Conservation (phyloP, 1,139 yeast genomes). For the Meyerozyma carpophila region DNA sequence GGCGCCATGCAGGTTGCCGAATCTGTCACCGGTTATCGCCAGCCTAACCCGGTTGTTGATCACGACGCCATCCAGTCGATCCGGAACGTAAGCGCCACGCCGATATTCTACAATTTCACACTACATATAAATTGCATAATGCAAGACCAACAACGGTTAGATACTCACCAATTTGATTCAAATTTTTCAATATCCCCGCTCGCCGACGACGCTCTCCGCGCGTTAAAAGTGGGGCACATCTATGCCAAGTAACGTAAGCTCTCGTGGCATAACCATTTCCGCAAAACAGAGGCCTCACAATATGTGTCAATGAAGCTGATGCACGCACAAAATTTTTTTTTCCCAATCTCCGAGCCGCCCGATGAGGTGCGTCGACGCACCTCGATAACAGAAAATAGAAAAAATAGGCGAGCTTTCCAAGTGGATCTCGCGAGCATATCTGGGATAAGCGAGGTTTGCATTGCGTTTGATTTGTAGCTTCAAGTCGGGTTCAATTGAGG, state of each 20-base stretch:
- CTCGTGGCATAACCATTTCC: slow-evolving; percentile 1
- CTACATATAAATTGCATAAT: no score
- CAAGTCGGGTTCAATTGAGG: no score
- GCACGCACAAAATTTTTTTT: neutral
- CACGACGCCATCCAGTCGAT: neutral
- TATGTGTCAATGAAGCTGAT: neutral
- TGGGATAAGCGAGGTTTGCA: no score
- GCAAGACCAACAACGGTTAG: no score
- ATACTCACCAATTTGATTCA: neutral
- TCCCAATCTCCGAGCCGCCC: neutral
- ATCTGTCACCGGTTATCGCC: neutral
- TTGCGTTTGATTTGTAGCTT: no score
- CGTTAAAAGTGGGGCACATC: neutral
- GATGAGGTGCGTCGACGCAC: neutral
- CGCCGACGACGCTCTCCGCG: neutral
- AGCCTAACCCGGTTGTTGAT: neutral
- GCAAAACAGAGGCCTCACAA: neutral
- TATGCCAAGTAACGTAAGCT: neutral
- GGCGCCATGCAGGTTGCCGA: neutral
- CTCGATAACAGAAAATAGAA: neutral
- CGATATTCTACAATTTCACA: no score
- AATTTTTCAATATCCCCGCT: neutral
- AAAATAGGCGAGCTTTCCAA: neutral
- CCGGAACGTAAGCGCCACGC: no score
- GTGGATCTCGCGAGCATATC: no score